Percentiles rank a stretch among this genome's conserved stretches.
These are phyloP conservation scores for Cynanchum wilfordii DNA, from an alignment of 257 asterid genomes.

Conservation along the genomic window DNA sequence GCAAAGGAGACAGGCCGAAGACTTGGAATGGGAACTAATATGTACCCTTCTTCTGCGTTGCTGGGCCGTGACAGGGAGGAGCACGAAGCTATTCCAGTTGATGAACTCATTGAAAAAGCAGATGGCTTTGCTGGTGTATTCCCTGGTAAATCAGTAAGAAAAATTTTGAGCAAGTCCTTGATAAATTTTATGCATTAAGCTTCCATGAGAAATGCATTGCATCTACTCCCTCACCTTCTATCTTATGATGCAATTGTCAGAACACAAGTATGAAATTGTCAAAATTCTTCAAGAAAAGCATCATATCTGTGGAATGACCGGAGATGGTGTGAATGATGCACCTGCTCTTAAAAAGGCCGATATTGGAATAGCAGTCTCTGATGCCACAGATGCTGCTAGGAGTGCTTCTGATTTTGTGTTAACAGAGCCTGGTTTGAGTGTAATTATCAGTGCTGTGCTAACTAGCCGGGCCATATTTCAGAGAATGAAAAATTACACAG, in stretches of 20 bases:
- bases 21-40: conserved; percentile 32
- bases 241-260: conserved; percentile 12
- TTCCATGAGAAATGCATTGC: neutral
- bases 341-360: conserved; percentile 30
- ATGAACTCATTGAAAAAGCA: conserved; percentile 30
- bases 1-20: conserved; percentile 34
- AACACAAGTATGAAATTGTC: conserved; percentile 29
- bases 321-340: conserved; percentile 32
- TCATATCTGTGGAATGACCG: conserved; percentile 31
- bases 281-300: conserved; percentile 24
- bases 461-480: conserved; percentile 31
- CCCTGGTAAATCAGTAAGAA: conserved; percentile 18
- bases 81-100: conserved; percentile 23
- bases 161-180: neutral
- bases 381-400: conserved; percentile 32
- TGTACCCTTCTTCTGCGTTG: conserved; percentile 30
- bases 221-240: neutral
- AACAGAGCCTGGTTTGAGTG: conserved; percentile 32
- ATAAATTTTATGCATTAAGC: neutral
- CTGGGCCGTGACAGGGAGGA: conserved; percentile 25
- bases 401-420: conserved; percentile 32
- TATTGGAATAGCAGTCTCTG: conserved; percentile 30
- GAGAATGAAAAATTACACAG: conserved; percentile 32
- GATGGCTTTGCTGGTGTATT: conserved; percentile 32
- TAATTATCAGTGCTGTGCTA: conserved; percentile 28